A percentile compares a stretch with the other conserved stretches of the same genome.
phyloP scores from a whole-genome alignment of 345 rosid species.

The Ceriops tagal region DNA sequence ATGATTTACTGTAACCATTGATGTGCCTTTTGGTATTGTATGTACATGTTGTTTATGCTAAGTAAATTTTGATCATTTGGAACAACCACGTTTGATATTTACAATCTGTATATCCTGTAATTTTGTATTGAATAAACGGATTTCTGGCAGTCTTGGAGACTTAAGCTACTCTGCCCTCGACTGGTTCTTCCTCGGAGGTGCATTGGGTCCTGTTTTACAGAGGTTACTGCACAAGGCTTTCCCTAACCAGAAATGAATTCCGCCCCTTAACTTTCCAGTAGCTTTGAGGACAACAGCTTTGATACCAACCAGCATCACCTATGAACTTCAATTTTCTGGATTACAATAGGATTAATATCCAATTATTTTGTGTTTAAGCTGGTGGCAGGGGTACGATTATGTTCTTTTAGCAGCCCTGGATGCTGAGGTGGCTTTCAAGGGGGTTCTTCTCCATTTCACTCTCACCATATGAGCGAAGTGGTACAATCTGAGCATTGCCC shows the following conservation, averaged over 20 bases:
- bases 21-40: too few species aligned
- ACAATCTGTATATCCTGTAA: too few species aligned
- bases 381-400: constrained; percentile 68
- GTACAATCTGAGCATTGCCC: constrained; percentile 38
- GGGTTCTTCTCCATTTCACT: constrained; percentile 45
- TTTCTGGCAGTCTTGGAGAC: constrained; percentile 12
- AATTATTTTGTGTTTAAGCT: constrained; percentile 41
- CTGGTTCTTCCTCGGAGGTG: constrained; percentile 63
- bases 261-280: constrained; percentile 45
- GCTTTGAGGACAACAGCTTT: constrained; percentile 45
- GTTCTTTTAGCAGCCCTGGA: constrained; percentile 56
- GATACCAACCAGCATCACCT: constrained; percentile 54
- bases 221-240: constrained; percentile 37
- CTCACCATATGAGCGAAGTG: constrained; percentile 28
- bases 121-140: constrained; percentile 10
- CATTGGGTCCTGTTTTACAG: background rate
- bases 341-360: constrained; percentile 42
- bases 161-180: constrained; percentile 41
- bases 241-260: constrained; percentile 47
- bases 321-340: constrained; percentile 55
- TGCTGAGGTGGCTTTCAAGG: constrained; percentile 60
- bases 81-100: too few species aligned
- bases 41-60: too few species aligned
- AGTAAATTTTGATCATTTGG: too few species aligned
- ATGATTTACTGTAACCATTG: too few species aligned